Evolutionary conservation across 2,329 filamentous ascomycete genomes (phyloP).

Genomic region (Ophiostoma triangulosporum): DNA sequence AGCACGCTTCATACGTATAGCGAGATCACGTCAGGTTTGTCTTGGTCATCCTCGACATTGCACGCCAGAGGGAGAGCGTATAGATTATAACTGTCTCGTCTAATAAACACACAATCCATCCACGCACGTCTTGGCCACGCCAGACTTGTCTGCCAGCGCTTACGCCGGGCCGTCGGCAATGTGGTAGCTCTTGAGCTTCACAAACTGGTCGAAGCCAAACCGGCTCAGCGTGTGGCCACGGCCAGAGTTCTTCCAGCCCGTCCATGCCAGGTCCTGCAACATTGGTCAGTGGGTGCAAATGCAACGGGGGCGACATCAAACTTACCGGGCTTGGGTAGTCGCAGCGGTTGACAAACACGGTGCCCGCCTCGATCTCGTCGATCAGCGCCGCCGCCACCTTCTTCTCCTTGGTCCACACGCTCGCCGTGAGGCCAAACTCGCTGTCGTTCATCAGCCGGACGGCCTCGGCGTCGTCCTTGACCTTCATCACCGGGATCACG

Average conservation of each 20-base stretch:
- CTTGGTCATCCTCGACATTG: too few species aligned
- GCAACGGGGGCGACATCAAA: constrained; percentile 15
- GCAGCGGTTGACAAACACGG: constrained; percentile 89
- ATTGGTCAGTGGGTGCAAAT: constrained; percentile 6
- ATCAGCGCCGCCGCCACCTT: constrained; percentile 61
- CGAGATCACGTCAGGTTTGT: too few species aligned
- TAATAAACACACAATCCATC: background rate
- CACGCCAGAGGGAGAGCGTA: too few species aligned
- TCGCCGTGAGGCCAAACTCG: constrained; percentile 88
- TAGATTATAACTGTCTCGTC: background rate
- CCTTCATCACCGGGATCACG: constrained; percentile 80
- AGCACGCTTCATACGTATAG: too few species aligned
- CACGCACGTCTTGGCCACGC: background rate
- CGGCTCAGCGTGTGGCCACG: constrained; percentile 79
- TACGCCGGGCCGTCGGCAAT: constrained; percentile 57
- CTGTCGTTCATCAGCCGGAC: constrained; percentile 84
- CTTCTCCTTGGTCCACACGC: constrained; percentile 89
- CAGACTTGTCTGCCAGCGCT: background rate
- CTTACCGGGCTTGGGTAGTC: constrained; percentile 85
- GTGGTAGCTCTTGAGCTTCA: constrained; percentile 93
- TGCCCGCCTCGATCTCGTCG: constrained; percentile 77
- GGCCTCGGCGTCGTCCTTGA: constrained; percentile 68
- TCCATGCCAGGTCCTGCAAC: constrained; percentile 77
- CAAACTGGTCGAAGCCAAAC: constrained; percentile 90
- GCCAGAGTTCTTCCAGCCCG: constrained; percentile 94